A percentile compares a stretch with the other conserved stretches of the same genome.
These are phyloP conservation scores for Liquidambar formosana DNA, from an alignment of 164 flowering plant genomes.

Conservation along the genomic window DNA sequence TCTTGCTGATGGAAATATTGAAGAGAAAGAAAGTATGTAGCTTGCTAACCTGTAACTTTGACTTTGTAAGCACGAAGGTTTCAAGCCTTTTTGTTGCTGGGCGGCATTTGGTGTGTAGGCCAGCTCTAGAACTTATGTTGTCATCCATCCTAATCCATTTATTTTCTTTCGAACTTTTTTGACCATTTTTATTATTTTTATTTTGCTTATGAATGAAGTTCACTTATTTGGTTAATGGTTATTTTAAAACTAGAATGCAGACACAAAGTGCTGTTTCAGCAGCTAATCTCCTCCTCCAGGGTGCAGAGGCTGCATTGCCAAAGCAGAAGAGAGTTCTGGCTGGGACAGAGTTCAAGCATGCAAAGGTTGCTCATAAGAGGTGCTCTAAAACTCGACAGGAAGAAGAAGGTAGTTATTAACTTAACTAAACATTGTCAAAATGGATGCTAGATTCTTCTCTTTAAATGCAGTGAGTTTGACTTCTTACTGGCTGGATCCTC, in stretches of 20 bases:
- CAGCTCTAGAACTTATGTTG: too few species aligned
- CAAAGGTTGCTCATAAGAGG: slow-evolving; percentile 70
- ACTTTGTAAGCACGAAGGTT: too few species aligned
- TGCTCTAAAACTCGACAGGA: slow-evolving; percentile 42
- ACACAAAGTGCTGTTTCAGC: slow-evolving; percentile 54
- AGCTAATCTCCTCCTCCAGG: slow-evolving; percentile 58
- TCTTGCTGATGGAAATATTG: too few species aligned
- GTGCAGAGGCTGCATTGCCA: slow-evolving; percentile 70
- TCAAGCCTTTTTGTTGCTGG: too few species aligned
- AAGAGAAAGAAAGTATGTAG: too few species aligned
- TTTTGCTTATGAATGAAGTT: background rate
- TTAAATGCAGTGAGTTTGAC: background rate
- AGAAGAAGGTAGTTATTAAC: slow-evolving; percentile 37
- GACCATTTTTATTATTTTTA: background rate
- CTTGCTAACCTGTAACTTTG: too few species aligned
- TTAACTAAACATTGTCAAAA: background rate
- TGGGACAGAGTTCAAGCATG: slow-evolving; percentile 66
- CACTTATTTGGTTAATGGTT: background rate
- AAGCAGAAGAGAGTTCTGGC: slow-evolving; percentile 70
- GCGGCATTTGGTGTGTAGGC: too few species aligned
- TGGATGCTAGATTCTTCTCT: background rate
- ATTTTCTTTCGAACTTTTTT: background rate
- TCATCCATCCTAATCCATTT: too few species aligned
- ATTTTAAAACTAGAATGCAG: slow-evolving; percentile 44
- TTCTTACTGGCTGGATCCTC: background rate